Evolutionary conservation across 148 eudicot species (phyloP).

Genomic region (Bassia scoparia): DNA sequence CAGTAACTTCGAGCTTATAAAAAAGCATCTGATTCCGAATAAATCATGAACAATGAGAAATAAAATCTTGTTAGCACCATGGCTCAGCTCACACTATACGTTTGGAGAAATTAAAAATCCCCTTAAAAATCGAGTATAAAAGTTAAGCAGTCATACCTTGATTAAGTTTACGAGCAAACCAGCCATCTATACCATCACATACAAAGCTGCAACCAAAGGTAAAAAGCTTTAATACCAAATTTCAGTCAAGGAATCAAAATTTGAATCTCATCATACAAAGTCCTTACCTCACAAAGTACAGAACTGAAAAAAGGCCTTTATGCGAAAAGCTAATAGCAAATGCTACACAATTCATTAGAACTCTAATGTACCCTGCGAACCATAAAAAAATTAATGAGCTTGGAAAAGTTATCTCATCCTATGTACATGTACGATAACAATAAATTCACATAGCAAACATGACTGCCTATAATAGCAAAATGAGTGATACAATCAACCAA

Average conservation of each 20-base stretch:
- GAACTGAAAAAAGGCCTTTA: conserved; percentile 64
- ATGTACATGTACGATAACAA: background rate
- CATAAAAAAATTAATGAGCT: background rate
- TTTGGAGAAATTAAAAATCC: background rate
- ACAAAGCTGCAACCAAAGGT: conserved; percentile 58
- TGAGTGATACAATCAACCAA: background rate
- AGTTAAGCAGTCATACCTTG: conserved; percentile 50
- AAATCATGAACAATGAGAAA: background rate
- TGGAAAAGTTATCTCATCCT: background rate
- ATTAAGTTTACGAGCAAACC: conserved; percentile 95
- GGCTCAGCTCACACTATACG: background rate
- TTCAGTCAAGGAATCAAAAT: background rate
- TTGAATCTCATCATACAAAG: background rate
- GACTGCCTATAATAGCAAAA: background rate
- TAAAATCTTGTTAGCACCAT: background rate
- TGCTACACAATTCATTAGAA: conserved; percentile 73
- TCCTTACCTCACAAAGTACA: conserved; percentile 70
- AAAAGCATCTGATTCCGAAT: background rate
- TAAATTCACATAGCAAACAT: background rate
- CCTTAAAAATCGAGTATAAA: background rate
- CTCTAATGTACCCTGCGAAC: conserved; percentile 70
- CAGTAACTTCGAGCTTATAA: background rate
- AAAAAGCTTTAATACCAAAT: conserved; percentile 17
- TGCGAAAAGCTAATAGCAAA: conserved; percentile 72
- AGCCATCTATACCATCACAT: conserved; percentile 93